Evolutionary conservation across 2,329 filamentous ascomycete species (phyloP), one percentile per base, ranked within the genome.

Genomic region (Diaporthe aspalathi): DNA sequence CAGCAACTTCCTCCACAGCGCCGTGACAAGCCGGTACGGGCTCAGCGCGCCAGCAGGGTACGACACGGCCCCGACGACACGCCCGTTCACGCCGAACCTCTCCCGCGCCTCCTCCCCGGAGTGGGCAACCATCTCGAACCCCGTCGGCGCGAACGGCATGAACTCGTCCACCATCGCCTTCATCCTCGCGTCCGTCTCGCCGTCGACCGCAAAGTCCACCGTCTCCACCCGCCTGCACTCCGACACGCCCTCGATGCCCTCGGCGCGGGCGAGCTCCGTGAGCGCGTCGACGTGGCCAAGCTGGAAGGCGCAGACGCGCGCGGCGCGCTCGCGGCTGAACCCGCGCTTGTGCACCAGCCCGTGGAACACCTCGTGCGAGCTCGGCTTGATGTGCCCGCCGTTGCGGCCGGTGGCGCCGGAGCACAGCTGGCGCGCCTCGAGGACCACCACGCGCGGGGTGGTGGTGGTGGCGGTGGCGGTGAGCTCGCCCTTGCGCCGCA

Each of bases 371-470:
- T 83, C 81, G 71, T 86, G 82, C 3, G 85, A 83, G 3, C 79
- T 78, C 32, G 80, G 77, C 76, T 88, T 86, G 72, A 87, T 83
- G 75, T 86, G 86, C 0, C 85, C 86, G 24, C 86, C 86, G 72
- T 88, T 88, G 62, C 87, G 81, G 1, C 84, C 87, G 11, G 87
- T 89, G 3, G 86, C 87, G 20, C 87, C 87, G 12, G 83, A 84
- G 73, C 85, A 86, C 9, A 86, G 75, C 52, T 82, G 77, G 1
- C 87, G 79, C 2, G 87, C 86, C 73, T 89, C 87, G n/a, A 88
- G 77, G 11, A 88, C 82, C 2, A 85, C 80, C 5, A 88, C 77
- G 22, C 73, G 72, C 29, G 84, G 79, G 5, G 87, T 77, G 22
- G 67, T 60, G 8, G 40, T 5, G 32, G 84, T 79, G 5, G 40